phyloP scores from a whole-genome alignment of 305 asterid genomes.

The Solanum hybrid region DNA sequence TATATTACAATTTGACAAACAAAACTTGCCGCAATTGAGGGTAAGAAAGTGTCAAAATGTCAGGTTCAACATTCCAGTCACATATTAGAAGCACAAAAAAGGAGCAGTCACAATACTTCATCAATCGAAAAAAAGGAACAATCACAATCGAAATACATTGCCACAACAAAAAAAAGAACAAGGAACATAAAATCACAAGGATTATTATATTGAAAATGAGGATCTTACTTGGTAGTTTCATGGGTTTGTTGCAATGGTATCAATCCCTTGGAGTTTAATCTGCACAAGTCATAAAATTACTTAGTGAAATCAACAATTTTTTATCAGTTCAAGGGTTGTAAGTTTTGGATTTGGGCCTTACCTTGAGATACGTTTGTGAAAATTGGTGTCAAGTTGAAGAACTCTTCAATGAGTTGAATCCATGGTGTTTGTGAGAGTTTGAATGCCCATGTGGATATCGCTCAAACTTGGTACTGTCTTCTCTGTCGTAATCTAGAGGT shows the following conservation, averaged over 20 bases:
- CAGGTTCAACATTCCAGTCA: neutral
- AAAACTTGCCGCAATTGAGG: neutral
- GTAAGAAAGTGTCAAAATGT: neutral
- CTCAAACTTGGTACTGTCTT: neutral
- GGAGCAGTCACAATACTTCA: neutral
- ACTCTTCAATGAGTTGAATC: neutral
- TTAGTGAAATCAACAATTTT: too few species aligned
- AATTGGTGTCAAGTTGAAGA: neutral
- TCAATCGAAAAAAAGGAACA: neutral
- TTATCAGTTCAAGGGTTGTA: neutral
- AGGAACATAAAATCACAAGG: neutral
- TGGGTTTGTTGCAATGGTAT: neutral
- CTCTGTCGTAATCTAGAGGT: neutral
- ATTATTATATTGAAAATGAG: neutral
- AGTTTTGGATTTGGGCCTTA: neutral
- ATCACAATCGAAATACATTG: neutral
- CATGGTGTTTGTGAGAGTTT: neutral
- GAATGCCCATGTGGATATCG: neutral
- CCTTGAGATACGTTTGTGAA: neutral
- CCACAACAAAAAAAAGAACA: too few species aligned
- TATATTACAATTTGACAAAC: too few species aligned
- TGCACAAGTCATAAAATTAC: neutral
- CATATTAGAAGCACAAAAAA: neutral
- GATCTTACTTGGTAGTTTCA: neutral
- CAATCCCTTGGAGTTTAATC: neutral